These are phyloP conservation scores for Trametes cubensis DNA, from an alignment of 768 basidiomycete species.

Conservation along the genomic window DNA sequence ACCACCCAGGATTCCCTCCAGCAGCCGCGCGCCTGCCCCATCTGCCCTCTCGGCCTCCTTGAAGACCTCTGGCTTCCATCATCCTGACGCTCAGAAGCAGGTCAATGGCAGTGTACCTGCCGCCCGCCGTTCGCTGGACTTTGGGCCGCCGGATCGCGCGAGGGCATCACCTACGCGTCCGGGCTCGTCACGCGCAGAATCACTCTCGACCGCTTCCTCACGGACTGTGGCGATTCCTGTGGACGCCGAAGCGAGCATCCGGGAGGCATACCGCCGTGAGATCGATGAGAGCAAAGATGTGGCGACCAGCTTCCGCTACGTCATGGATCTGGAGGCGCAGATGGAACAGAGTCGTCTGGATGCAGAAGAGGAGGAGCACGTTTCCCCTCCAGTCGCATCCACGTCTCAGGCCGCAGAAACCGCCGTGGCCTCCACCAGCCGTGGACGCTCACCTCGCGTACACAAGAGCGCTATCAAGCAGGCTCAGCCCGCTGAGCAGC, in stretches of 20 bases:
- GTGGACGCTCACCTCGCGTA: conserved; percentile 13
- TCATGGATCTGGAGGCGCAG: conserved; percentile 47
- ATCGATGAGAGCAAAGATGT: conserved; percentile 51
- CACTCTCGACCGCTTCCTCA: conserved; percentile 31
- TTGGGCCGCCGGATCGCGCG: background rate
- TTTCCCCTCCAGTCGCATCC: conserved; percentile 10
- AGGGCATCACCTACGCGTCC: conserved; percentile 19
- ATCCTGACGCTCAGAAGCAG: conserved; percentile 43
- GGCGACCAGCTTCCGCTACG: conserved; percentile 51
- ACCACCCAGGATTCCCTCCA: conserved; percentile 35
- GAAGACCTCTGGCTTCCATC: conserved; percentile 58
- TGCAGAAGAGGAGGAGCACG: conserved; percentile 18
- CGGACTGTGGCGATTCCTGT: conserved; percentile 27
- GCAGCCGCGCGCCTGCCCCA: conserved; percentile 21
- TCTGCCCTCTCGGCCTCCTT: conserved; percentile 77
- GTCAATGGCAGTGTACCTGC: conserved; percentile 18
- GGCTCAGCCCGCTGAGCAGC: conserved; percentile 15
- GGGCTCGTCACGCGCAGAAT: conserved; percentile 22
- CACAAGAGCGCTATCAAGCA: conserved; percentile 33
- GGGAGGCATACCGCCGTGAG: conserved; percentile 47
- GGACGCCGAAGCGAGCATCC: conserved; percentile 29
- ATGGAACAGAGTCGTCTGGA: conserved; percentile 31
- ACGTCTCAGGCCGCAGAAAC: background rate
- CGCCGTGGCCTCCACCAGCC: background rate
- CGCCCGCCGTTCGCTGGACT: conserved; percentile 7